phyloP scores from a whole-genome alignment of 257 asterid species.

The Orobanche coerulescens region DNA sequence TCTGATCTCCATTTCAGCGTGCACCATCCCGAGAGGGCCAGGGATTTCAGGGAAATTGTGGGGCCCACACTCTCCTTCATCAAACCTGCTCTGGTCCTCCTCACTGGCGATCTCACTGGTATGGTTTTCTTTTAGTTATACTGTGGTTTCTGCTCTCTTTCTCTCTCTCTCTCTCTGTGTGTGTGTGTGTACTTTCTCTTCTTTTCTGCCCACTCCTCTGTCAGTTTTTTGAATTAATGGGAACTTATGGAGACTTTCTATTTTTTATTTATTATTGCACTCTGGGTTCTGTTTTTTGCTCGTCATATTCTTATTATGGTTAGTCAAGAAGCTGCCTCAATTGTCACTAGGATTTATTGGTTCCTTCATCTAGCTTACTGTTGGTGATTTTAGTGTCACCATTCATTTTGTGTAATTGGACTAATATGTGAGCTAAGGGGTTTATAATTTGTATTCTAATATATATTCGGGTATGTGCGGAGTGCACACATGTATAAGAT shows the following conservation, averaged over 20 bases:
- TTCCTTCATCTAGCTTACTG: not conserved
- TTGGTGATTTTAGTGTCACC: too few species aligned
- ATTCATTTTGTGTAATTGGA: too few species aligned
- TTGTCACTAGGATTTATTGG: constrained; percentile 11
- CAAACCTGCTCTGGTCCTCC: constrained; percentile 80
- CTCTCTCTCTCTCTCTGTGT: too few species aligned
- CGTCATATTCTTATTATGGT: not conserved
- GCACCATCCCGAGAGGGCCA: constrained; percentile 79
- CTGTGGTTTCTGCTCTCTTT: not conserved
- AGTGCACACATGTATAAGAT: too few species aligned
- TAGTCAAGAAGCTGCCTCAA: not conserved
- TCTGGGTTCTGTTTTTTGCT: constrained; percentile 14
- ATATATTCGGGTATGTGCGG: too few species aligned
- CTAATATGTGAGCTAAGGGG: too few species aligned
- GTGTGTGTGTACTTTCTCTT: too few species aligned
- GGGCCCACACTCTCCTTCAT: constrained; percentile 74
- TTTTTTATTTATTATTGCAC: constrained; percentile 1
- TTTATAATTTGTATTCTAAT: too few species aligned
- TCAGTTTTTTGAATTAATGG: not conserved
- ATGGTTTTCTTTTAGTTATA: not conserved
- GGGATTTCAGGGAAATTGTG: constrained; percentile 44
- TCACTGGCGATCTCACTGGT: constrained; percentile 99
- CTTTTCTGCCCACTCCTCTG: too few species aligned
- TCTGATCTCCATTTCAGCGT: constrained; percentile 98
- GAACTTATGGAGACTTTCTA: constrained; percentile 6